Evolutionary conservation across 2,329 filamentous ascomycete species (phyloP), one percentile per base, ranked within the genome.

Genomic region (Colletotrichum sp.): DNA sequence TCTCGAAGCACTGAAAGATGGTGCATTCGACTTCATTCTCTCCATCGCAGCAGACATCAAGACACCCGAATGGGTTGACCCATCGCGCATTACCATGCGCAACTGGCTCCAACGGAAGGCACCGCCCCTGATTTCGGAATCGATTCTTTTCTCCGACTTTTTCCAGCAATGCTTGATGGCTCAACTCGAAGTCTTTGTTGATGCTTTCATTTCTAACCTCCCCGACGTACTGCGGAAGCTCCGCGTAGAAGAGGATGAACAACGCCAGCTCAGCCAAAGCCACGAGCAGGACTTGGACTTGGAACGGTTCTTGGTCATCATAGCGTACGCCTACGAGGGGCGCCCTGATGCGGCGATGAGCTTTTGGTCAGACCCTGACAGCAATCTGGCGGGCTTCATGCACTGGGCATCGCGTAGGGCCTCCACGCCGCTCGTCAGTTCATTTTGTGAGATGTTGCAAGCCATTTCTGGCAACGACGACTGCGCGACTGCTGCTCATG

Each of bases 361-460:
- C 62, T 99, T 99, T 80, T 99, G 97, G 97, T 91, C 91, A 36
- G 96, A 98, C 82, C 93, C 94, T 3, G 97, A 99, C 80, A 96
- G 96, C 82, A 98, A 98, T 79, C 88, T 99, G 36, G 95, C 96
- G 78, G 97, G 97, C 0, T 99, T 99, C 82, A 90, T 99, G 83
- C 95, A 98, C 78, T 99, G 97, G 97, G 95, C 96, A n/a, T 98
- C 97, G 5, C 94, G 95, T 79, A 91, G 97, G 80, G 96, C 98
- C 77, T 98, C 98, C 1, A 98, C 98, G 1, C 97, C 97, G n/a
- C 90, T 98, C 29, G 96, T 98, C 75, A 97, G 95, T 77, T 96
- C 96, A 15, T 99, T 99, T 80, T 99, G 97, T 84, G 96, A 99
- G 82, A 96, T 99, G 93, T 88, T 99, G 19, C 95, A 96, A 81